Base-by-base conservation (phyloP, 768 basidiomycete species). In the Boletus insuetus region DNA sequence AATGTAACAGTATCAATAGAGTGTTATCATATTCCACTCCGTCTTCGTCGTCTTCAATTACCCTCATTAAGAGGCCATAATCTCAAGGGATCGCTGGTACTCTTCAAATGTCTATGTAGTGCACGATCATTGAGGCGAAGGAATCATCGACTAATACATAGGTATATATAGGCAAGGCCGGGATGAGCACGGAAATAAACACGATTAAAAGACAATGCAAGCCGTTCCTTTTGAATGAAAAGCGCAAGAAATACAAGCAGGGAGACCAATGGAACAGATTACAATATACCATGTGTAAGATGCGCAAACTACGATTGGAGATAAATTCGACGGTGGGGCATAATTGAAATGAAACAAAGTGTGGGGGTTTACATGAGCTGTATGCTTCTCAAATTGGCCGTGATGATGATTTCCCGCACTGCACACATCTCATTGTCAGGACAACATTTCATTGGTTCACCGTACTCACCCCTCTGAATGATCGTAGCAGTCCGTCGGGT, bases 401-500 rank as follows among this genome's bases (percentile, higher is more conserved):
- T 82, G 68, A 88, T 79, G 60, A 88, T 85, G 63, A 86, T 84
- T 64, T 86, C 85, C 61, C 85, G 82, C 32, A 88, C 86, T 88
- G 63, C 5, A 44, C 5, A 44, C 14, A 44, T 49, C 13, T 35
- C 19, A 38, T 41, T 24, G 56, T 55, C 46, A 58, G 52, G 26
- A 42, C 20, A 41, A 29, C 26, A 40, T n/a, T 8, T 16, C 19
- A 22, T 2, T 48, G 47, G 49, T 43, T 29, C 4, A n/a, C 9
- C 11, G 26, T 24, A 71, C 82, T 54, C 62, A 90, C 89, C 89
- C 56, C 79, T 81, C 34, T 82, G 74, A 61, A 92, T 91, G 64
- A 92, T 91, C 16, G 79, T 85, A 38, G 80, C 77, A 37, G 90
- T 92, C 60, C 79, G 76, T 66, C 80, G 79, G 55, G 87, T 90